Evolutionary conservation across 768 basidiomycete genomes (phyloP).

Genomic region (Hydnomerulius pinastri): DNA sequence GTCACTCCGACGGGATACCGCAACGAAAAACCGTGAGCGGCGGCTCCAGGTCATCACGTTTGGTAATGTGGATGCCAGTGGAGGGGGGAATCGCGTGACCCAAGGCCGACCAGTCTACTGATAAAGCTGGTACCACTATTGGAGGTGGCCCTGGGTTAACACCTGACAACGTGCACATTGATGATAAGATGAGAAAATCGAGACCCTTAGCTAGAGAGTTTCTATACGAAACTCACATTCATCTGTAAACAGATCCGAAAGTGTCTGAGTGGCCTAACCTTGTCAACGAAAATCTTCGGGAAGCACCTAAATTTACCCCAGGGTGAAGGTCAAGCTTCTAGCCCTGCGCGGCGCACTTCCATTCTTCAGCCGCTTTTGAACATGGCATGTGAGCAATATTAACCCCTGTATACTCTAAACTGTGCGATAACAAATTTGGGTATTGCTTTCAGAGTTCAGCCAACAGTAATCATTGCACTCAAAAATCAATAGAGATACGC

Average conservation of each 20-base stretch:
- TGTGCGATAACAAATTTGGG: not conserved
- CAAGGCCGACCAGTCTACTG: too few species aligned
- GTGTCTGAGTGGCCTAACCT: too few species aligned
- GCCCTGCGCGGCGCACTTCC: not conserved
- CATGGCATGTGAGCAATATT: not conserved
- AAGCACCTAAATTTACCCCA: too few species aligned
- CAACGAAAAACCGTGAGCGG: not conserved
- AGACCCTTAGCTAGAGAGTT: too few species aligned
- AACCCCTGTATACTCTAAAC: not conserved
- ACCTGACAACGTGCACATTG: too few species aligned
- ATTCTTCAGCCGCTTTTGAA: not conserved
- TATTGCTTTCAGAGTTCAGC: not conserved
- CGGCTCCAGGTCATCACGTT: not conserved
- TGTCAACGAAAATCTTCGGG: too few species aligned
- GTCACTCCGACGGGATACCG: not conserved
- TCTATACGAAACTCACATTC: too few species aligned
- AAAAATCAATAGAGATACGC: slow-evolving; percentile 8
- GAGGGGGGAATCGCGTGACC: not conserved
- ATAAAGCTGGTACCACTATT: too few species aligned
- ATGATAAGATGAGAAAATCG: too few species aligned
- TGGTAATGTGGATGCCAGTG: not conserved
- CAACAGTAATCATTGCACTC: not conserved
- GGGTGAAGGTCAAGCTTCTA: not conserved
- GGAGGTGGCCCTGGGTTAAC: too few species aligned
- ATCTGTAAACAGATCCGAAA: too few species aligned